Base-by-base conservation (phyloP, 2,329 filamentous ascomycete genomes). In the Colletotrichum falcatum region DNA sequence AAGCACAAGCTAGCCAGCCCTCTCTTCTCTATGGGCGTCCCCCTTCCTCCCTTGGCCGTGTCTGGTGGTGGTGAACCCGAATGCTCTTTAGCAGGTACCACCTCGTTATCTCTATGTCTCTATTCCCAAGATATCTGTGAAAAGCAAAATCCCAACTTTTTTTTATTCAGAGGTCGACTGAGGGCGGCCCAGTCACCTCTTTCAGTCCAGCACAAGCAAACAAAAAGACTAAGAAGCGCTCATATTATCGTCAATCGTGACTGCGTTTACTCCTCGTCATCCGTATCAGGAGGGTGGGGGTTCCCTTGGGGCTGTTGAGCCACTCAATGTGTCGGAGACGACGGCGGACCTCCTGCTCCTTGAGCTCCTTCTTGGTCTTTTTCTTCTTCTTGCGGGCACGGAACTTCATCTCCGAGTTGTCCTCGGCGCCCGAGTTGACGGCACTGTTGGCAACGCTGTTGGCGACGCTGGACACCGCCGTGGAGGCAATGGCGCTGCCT, bases 361-460 rank as follows among this genome's bases (percentile, higher is more conserved):
- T 99, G 79, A 95, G 76, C 82, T 99, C 94, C 83, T 94, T 94
- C 86, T 97, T 94, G 67, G 96, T 99, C 89, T 96, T 89, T 93
- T 99, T 99, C 90, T 95, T 97, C 94, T 98, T 98, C 88, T 95
- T 96, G 82, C 88, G 90, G 12, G 92, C 87, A 81, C 88, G 90
- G 90, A 99, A 99, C 85, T 97, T 95, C 87, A 99, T 89, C 71
- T 81, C 92, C 81, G 77, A 86, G 71, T 90, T 90, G 76, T 96
- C 95, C 82, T 98, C 95, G 0, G 87, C 89, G n/a, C 94, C 95
- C 61, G 89, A 92, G 84, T 94, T 95, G 70, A 90, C 91, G 2
- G 92, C 91, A 59, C 90, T 90, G 59, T 85, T 85, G 53, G 83
- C 84, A 1, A 88, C 86, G 73, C 85, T 87, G 59, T 83, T 85